phyloP scores from a whole-genome alignment of 192 early-diverging fungal genomes.

The Backusella tarrabulga region DNA sequence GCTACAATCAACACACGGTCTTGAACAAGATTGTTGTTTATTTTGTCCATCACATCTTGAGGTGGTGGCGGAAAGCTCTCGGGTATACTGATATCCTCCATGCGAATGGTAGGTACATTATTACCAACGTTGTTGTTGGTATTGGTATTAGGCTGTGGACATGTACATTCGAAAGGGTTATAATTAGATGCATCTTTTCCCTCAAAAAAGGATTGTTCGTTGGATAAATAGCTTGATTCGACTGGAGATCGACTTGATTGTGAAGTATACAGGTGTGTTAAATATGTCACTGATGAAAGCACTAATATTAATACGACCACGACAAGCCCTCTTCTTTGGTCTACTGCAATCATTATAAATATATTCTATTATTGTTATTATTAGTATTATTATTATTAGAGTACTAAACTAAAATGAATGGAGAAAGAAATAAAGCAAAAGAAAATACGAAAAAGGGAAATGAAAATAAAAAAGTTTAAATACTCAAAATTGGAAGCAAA shows the following conservation, averaged over 20 bases:
- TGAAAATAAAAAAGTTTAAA: neutral
- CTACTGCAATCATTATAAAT: neutral
- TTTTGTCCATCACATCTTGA: slow-evolving; percentile 10
- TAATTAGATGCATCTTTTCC: neutral
- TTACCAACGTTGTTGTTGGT: neutral
- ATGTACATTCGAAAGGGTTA: neutral
- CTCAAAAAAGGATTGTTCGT: slow-evolving; percentile 14
- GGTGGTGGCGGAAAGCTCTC: neutral
- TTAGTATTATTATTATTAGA: neutral
- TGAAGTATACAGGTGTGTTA: neutral
- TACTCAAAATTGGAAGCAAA: neutral
- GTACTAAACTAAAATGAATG: neutral
- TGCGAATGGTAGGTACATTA: neutral
- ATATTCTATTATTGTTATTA: neutral
- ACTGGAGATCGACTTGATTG: neutral
- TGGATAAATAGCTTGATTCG: neutral
- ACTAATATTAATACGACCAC: neutral
- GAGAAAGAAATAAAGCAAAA: neutral
- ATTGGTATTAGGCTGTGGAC: neutral
- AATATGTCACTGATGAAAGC: neutral
- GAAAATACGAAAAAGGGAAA: neutral
- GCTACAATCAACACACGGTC: slow-evolving; percentile 18
- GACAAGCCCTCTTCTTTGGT: neutral
- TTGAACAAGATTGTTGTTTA: slow-evolving; percentile 16
- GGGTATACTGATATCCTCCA: neutral